phyloP scores from a whole-genome alignment of 1,139 yeast genomes.

The Keqinozyma sinolaborantium region DNA sequence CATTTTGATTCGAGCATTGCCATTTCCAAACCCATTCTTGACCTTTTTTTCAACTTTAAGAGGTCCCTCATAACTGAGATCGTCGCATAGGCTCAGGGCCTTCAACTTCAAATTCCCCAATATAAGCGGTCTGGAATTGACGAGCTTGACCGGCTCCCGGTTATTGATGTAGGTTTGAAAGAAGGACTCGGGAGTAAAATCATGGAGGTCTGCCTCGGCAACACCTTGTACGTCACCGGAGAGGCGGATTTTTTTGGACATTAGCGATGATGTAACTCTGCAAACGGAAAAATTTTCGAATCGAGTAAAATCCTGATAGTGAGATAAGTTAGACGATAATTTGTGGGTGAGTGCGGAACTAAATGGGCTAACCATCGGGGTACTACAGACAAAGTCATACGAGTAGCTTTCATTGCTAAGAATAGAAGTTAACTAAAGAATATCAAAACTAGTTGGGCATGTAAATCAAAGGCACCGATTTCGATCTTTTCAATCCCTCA shows the following conservation, averaged over 20 bases:
- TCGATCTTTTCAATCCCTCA: constrained; percentile 19
- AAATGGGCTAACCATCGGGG: too few relatives aligned
- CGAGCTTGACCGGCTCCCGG: constrained; percentile 38
- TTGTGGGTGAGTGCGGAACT: too few relatives aligned
- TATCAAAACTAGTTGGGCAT: neutral
- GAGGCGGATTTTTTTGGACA: neutral
- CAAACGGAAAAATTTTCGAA: neutral
- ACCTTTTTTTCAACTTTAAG: constrained; percentile 56
- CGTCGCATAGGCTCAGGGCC: constrained; percentile 29
- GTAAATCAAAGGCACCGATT: constrained; percentile 15
- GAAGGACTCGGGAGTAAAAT: constrained; percentile 13
- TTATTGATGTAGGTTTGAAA: constrained; percentile 23
- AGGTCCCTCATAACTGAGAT: constrained; percentile 25
- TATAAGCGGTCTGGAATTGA: constrained; percentile 14
- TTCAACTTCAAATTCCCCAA: constrained; percentile 26
- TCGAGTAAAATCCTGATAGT: too few relatives aligned
- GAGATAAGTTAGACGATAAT: too few relatives aligned
- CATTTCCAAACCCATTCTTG: constrained; percentile 65
- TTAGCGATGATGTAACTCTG: neutral
- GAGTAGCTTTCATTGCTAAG: too few relatives aligned
- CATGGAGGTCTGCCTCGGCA: neutral
- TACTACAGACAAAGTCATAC: too few relatives aligned
- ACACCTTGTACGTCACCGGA: constrained; percentile 11
- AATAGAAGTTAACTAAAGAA: too few relatives aligned
- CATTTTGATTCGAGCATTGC: constrained; percentile 49